These are phyloP conservation scores for Ilex paraguariensis DNA, from an alignment of 305 asterid genomes.

Conservation along the genomic window DNA sequence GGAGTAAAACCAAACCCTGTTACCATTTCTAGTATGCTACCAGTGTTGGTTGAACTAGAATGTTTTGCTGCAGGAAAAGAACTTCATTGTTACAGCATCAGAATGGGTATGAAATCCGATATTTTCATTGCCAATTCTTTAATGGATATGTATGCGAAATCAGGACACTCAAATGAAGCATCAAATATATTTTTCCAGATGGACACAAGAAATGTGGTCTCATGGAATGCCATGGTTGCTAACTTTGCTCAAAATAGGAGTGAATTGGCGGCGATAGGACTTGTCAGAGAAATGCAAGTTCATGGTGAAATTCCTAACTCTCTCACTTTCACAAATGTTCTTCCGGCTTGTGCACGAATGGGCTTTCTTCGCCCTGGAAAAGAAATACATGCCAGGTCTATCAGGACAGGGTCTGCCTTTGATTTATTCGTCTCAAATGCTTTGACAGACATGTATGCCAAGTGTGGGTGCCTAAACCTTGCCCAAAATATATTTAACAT, in stretches of 20 bases:
- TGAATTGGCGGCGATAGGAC: slow-evolving; percentile 44
- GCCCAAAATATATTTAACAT: slow-evolving; percentile 44
- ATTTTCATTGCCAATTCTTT: slow-evolving; percentile 71
- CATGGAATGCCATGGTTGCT: slow-evolving; percentile 66
- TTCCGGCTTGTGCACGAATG: slow-evolving; percentile 68
- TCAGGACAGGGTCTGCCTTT: slow-evolving; percentile 30
- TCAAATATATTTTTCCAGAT: slow-evolving; percentile 32
- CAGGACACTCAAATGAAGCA: slow-evolving; percentile 35
- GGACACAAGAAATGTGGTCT: slow-evolving; percentile 39
- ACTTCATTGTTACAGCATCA: slow-evolving; percentile 57
- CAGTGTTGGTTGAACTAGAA: slow-evolving; percentile 50
- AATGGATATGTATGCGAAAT: slow-evolving; percentile 70
- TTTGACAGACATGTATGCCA: slow-evolving; percentile 72
- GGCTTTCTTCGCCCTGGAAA: slow-evolving; percentile 44
- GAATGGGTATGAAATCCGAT: slow-evolving; percentile 49
- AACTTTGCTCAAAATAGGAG: slow-evolving; percentile 60
- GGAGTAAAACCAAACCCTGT: slow-evolving; percentile 36
- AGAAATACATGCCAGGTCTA: slow-evolving; percentile 62
- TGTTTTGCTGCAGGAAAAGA: slow-evolving; percentile 44
- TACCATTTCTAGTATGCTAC: slow-evolving; percentile 62
- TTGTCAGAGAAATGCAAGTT: slow-evolving; percentile 59
- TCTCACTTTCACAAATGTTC: slow-evolving; percentile 56
- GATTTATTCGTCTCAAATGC: slow-evolving; percentile 77
- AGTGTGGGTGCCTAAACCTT: slow-evolving; percentile 52
- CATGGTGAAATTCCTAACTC: slow-evolving; percentile 50